These are phyloP conservation scores for Scheffersomyces cryptocercus DNA, from an alignment of 1,139 yeast species.

Conservation along the genomic window DNA sequence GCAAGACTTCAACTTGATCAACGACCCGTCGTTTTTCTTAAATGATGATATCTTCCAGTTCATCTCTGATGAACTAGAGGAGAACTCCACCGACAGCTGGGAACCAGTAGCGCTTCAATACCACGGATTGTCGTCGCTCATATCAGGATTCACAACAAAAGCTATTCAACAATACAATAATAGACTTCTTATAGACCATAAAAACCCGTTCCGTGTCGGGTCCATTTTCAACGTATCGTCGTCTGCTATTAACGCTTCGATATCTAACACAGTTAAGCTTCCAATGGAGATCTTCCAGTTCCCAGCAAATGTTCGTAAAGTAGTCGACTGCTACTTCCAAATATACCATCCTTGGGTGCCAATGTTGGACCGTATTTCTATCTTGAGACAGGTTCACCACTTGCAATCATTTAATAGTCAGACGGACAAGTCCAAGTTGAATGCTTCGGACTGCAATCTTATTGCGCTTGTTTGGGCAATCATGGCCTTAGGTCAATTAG, in stretches of 20 bases:
- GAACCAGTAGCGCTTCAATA: constrained; percentile 25
- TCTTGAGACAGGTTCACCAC: constrained; percentile 15
- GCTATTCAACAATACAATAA: constrained; percentile 11
- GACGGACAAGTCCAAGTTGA: constrained; percentile 3
- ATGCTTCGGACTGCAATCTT: constrained; percentile 19
- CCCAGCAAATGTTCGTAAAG: constrained; percentile 15
- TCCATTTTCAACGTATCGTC: constrained; percentile 24
- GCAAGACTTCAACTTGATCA: constrained; percentile 8
- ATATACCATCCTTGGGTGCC: constrained; percentile 22
- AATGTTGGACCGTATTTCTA: constrained; percentile 19
- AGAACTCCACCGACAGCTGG: constrained; percentile 10
- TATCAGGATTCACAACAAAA: constrained; percentile 21
- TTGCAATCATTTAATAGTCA: constrained; percentile 2
- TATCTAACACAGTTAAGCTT: constrained; percentile 10
- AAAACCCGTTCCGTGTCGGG: constrained; percentile 23
- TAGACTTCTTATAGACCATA: constrained; percentile 2
- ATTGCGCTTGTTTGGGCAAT: constrained; percentile 25
- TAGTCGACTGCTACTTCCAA: constrained; percentile 19
- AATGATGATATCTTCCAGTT: constrained; percentile 16
- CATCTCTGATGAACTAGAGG: constrained; percentile 17
- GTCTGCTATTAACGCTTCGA: constrained; percentile 9
- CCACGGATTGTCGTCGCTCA: constrained; percentile 22
- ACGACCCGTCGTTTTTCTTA: constrained; percentile 18
- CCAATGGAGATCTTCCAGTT: constrained; percentile 23
- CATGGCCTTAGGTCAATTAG: constrained; percentile 18